These are phyloP conservation scores for Aspergillus bridgeri DNA, from an alignment of 495 filamentous ascomycete species.

Conservation along the genomic window DNA sequence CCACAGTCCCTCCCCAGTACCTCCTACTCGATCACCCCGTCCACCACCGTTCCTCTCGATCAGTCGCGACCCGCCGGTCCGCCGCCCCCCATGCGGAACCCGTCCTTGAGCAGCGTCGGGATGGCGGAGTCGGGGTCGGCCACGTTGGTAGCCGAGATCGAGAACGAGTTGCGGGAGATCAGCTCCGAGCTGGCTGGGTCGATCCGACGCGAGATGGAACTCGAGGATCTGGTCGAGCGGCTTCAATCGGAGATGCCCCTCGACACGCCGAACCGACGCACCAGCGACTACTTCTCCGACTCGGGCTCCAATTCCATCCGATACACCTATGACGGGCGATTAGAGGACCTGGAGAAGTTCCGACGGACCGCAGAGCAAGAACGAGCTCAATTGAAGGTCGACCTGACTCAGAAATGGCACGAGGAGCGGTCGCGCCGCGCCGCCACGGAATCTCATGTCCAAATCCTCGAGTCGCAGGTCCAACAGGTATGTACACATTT, in stretches of 20 bases:
- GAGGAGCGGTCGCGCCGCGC: conserved; percentile 75
- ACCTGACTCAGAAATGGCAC: conserved; percentile 76
- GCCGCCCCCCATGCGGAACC: conserved; percentile 27
- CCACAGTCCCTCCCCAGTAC: conserved; percentile 46
- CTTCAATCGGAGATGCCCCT: conserved; percentile 68
- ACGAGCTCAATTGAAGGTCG: conserved; percentile 79
- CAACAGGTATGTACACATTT: conserved; percentile 43
- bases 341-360: conserved; percentile 80
- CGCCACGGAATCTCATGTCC: conserved; percentile 75
- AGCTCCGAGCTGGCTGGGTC: conserved; percentile 88
- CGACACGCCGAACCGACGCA: conserved; percentile 58
- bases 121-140: conserved; percentile 45
- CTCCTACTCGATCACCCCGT: conserved; percentile 31
- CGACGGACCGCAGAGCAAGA: conserved; percentile 87
- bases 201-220: conserved; percentile 91
- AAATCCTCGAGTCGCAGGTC: conserved; percentile 72
- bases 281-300: conserved; percentile 97
- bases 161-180: conserved; percentile 89
- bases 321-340: conserved; percentile 61
- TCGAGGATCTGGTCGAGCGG: conserved; percentile 89
- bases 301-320: conserved; percentile 84
- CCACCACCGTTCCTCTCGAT: conserved; percentile 39
- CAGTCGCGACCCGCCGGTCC: conserved; percentile 41
- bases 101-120: conserved; percentile 38
- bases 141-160: conserved; percentile 66